Evolutionary conservation across 306 rosid genomes (phyloP).

Genomic region (Inga laurina): DNA sequence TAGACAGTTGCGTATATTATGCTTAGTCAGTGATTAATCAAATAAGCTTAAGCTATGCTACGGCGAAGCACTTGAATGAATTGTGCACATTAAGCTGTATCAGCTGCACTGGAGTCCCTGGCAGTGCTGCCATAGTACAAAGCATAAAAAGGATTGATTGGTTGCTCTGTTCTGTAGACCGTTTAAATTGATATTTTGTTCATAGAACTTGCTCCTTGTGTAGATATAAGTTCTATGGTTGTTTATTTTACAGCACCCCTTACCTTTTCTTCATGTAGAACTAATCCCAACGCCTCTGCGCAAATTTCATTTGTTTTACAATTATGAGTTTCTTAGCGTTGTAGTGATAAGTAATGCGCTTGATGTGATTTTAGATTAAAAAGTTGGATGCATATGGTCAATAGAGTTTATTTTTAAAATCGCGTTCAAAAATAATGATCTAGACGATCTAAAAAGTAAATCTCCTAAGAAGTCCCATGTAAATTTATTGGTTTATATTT

Average conservation of each 20-base stretch:
- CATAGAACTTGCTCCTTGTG: conserved; percentile 25
- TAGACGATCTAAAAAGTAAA: background rate
- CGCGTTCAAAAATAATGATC: background rate
- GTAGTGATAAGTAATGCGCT: background rate
- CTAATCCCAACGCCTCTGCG: background rate
- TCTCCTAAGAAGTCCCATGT: background rate
- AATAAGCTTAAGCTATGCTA: conserved; percentile 39
- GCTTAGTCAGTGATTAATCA: conserved; percentile 27
- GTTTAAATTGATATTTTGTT: conserved; percentile 22
- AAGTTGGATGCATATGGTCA: background rate
- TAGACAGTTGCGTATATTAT: conserved; percentile 37
- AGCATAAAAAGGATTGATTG: conserved; percentile 29
- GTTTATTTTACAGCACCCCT: background rate
- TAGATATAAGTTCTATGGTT: conserved; percentile 27
- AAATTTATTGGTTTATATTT: background rate
- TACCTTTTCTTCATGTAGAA: background rate
- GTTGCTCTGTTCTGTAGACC: conserved; percentile 33
- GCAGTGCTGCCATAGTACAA: conserved; percentile 37
- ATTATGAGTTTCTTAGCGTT: background rate
- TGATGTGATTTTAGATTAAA: background rate
- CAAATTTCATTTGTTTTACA: background rate
- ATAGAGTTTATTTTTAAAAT: background rate
- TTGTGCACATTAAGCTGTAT: background rate
- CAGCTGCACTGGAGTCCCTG: conserved; percentile 33
- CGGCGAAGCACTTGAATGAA: conserved; percentile 35